Evolutionary conservation across 441 rosid genomes (phyloP).

Genomic region (Erodium trifolium): DNA sequence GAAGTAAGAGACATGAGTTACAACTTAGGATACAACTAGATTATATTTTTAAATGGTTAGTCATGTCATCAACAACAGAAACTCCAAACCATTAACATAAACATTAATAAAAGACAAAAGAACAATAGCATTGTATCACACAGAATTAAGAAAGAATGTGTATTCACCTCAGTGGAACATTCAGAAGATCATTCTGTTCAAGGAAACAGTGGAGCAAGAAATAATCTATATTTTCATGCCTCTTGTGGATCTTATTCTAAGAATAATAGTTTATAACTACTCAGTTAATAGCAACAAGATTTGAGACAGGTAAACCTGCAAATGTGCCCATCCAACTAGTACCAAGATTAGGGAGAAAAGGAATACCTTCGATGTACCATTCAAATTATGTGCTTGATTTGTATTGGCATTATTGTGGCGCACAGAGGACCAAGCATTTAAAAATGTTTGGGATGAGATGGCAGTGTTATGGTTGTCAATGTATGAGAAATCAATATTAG

Average conservation of each 20-base stretch:
- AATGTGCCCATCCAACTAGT: background rate
- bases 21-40: background rate
- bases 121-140: background rate
- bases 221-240: background rate
- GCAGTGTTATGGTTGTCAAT: constrained; percentile 39
- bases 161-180: background rate
- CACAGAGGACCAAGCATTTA: constrained; percentile 21
- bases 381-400: constrained; percentile 16
- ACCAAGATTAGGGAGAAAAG: constrained; percentile 16
- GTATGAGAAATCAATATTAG: constrained; percentile 28
- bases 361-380: constrained; percentile 50
- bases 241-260: background rate
- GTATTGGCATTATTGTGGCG: constrained; percentile 20
- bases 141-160: background rate
- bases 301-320: background rate
- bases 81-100: background rate
- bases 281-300: background rate
- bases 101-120: background rate
- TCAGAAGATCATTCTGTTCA: no score
- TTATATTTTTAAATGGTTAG: background rate
- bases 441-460: constrained; percentile 33
- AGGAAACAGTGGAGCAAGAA: background rate
- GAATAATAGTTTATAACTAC: background rate
- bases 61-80: background rate
- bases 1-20: constrained; percentile 7